Evolutionary conservation across 495 filamentous ascomycete species (phyloP).

Genomic region (Hypoxylon perforatum): DNA sequence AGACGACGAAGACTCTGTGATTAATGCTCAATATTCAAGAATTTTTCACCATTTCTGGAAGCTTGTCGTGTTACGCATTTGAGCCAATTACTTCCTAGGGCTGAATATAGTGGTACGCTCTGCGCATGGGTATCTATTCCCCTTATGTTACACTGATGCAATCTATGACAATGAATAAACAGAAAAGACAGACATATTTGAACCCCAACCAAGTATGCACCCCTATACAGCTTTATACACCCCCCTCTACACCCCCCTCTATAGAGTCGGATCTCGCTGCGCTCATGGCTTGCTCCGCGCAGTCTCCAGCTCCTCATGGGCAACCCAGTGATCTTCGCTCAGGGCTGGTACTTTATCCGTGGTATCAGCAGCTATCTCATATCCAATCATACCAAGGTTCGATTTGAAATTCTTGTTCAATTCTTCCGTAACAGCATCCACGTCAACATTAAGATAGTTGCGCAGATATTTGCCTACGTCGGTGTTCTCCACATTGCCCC

Average conservation of each 20-base stretch:
- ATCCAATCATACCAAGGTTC: conserved; percentile 4
- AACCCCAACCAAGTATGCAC: conserved; percentile 4
- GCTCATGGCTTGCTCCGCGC: not conserved
- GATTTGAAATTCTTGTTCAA: conserved; percentile 62
- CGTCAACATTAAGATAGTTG: conserved; percentile 81
- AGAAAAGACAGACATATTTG: conserved; percentile 7
- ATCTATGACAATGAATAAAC: conserved; percentile 11
- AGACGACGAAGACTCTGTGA: no score
- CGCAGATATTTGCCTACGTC: conserved; percentile 85
- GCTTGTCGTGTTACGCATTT: not conserved
- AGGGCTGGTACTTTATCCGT: not conserved
- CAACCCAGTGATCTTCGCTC: conserved; percentile 40
- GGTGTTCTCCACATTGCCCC: conserved; percentile 94
- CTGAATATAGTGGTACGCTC: no score
- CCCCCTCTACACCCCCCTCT: no score
- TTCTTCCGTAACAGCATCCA: conserved; percentile 78
- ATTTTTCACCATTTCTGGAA: no score
- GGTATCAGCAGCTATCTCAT: not conserved
- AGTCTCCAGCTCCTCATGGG: conserved; percentile 37
- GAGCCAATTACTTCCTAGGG: no score
- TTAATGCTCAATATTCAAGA: no score
- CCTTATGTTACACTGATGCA: conserved; percentile 14
- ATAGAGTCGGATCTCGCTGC: not conserved
- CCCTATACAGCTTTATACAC: not conserved
- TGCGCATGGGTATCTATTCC: conserved; percentile 24